These are phyloP conservation scores for Terana coerulea DNA, from an alignment of 768 basidiomycete species.

Conservation along the genomic window DNA sequence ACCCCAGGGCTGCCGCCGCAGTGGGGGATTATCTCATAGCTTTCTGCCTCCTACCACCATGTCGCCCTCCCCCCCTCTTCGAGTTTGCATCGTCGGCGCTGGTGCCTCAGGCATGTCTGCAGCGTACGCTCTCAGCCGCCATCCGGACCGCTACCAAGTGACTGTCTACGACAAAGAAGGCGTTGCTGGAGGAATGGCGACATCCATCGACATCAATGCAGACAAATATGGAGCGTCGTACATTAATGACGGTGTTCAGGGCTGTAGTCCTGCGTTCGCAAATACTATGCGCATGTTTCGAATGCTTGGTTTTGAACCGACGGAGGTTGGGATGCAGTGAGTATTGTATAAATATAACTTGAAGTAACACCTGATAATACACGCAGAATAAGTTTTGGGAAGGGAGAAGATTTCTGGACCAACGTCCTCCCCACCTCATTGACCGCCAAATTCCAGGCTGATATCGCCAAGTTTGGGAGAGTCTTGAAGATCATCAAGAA, in stretches of 20 bases:
- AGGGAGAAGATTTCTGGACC: slow-evolving; percentile 35
- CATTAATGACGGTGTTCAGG: slow-evolving; percentile 36
- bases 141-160: slow-evolving; percentile 28
- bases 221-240: slow-evolving; percentile 29
- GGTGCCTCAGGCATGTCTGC: slow-evolving; percentile 31
- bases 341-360: too few relatives aligned
- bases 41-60: slow-evolving; percentile 12
- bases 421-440: slow-evolving; percentile 35
- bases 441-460: slow-evolving; percentile 24
- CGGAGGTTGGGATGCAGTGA: slow-evolving; percentile 33
- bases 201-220: slow-evolving; percentile 29
- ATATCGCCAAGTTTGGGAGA: slow-evolving; percentile 31
- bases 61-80: slow-evolving; percentile 13
- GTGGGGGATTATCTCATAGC: background rate
- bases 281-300: slow-evolving; percentile 33
- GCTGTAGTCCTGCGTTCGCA: slow-evolving; percentile 32
- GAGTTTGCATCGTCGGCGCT: slow-evolving; percentile 26
- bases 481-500: slow-evolving; percentile 29
- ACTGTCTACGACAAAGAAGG: slow-evolving; percentile 29
- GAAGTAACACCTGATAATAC: too few relatives aligned
- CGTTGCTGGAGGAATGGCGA: slow-evolving; percentile 32
- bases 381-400: slow-evolving; percentile 30
- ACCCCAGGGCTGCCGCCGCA: background rate
- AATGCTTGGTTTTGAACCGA: slow-evolving; percentile 30
- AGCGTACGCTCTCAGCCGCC: slow-evolving; percentile 31